phyloP scores from a whole-genome alignment of 2,329 filamentous ascomycete species.

The Biscogniauxia marginata region DNA sequence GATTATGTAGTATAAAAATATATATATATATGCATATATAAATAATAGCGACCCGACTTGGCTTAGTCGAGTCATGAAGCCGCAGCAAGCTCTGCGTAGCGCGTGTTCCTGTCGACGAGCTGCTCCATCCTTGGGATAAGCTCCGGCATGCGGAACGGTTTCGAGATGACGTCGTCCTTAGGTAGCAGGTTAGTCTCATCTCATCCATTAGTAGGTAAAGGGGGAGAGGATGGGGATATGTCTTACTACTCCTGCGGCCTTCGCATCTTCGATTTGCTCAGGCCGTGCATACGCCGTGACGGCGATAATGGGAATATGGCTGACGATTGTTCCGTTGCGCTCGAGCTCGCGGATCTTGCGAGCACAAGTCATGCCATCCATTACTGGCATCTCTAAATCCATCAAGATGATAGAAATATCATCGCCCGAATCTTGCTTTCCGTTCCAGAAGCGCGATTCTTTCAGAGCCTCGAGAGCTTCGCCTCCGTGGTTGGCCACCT shows the following conservation, averaged over 20 bases:
- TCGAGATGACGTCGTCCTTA: conserved; percentile 73
- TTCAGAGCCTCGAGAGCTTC: conserved; percentile 60
- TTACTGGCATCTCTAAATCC: conserved; percentile 82
- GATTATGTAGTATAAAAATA: background rate
- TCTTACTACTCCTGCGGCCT: conserved; percentile 71
- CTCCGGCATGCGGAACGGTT: conserved; percentile 76
- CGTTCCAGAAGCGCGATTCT: conserved; percentile 55
- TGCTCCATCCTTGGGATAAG: conserved; percentile 66
- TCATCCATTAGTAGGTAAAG: too few species aligned
- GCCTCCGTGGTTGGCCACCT: conserved; percentile 63
- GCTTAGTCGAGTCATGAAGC: conserved; percentile 5
- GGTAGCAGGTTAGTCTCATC: conserved; percentile 19
- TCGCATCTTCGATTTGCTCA: conserved; percentile 70
- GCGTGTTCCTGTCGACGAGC: conserved; percentile 36
- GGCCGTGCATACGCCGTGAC: conserved; percentile 78
- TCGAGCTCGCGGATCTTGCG: conserved; percentile 68
- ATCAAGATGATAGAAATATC: conserved; percentile 70
- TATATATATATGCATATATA: background rate
- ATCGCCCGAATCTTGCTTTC: conserved; percentile 44
- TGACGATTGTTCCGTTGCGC: conserved; percentile 55
- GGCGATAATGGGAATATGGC: conserved; percentile 75
- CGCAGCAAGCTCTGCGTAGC: conserved; percentile 13
- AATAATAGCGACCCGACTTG: too few species aligned
- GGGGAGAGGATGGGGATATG: conserved; percentile 22
- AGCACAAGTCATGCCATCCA: conserved; percentile 77